Evolutionary conservation across 179 eudicot species (phyloP), one percentile per base, ranked within the genome.

Genomic region (Spinacia oleracea): DNA sequence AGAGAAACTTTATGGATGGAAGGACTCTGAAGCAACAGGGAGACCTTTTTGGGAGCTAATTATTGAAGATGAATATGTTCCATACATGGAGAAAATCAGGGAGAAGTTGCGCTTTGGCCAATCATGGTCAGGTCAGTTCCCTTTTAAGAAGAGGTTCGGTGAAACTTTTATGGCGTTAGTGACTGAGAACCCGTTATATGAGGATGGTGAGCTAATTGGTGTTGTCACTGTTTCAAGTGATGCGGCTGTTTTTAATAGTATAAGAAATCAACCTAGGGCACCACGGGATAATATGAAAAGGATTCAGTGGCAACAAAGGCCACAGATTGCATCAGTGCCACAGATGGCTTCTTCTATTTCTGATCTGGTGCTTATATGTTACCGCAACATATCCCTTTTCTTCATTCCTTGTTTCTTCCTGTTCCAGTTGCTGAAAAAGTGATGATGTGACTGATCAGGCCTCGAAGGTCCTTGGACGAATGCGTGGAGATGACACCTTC

Each of bases 101-200:
- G 87, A 89, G 73, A 83, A 79, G 82, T 38, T 93, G 87, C 77
- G 83, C 66, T 63, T 40, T 46, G 97, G 92, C 53, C 87, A 84
- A 60, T 87, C 90, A 59, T 93, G 98, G 98, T 86, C 98, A 35
- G 97, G 97, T 84, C 98, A 89, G 84, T 90, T 90, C 83, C 97
- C 93, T 80, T 86, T 85, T 50, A 90, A 81, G 88, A 90, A 86
- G 87, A 83, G 84, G 79, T 87, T 91, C 1, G 93, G 97, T 66
- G 86, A 86, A 89, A 77, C 72, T 66, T 91, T 89, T 71, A 85
- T 89, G 94, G 92, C 91, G 69, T 43, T 90, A 43, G 90, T 93
- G 83, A 90, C 91, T 48, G 87, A 89, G 83, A 90, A 86, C 84
- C 91, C 89, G 21, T 71, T 90, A 58, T 91, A 91, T 70, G 95